Evolutionary conservation across 257 asterid species (phyloP).

Genomic region (Fraxinus quadrangulata): DNA sequence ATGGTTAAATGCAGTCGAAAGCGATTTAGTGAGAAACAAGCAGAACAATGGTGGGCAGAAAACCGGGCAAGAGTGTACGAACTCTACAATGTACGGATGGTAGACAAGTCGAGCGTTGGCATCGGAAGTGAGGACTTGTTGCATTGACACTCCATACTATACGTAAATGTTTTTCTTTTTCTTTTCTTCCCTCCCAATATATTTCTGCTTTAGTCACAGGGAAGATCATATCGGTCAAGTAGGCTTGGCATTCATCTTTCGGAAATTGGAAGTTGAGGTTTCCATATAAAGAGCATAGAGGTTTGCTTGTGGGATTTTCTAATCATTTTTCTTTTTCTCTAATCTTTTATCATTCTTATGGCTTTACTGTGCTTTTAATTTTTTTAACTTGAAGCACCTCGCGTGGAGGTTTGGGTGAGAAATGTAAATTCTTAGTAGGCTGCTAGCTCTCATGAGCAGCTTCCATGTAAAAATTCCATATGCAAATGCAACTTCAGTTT

Average conservation of each 20-base stretch:
- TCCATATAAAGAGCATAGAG: constrained; percentile 31
- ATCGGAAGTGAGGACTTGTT: constrained; percentile 59
- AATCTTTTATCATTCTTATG: constrained; percentile 32
- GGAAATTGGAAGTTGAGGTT: constrained; percentile 33
- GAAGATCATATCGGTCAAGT: constrained; percentile 27
- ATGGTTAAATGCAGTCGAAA: constrained; percentile 79
- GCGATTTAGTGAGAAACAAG: constrained; percentile 81
- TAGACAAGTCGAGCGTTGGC: constrained; percentile 56
- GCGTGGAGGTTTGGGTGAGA: constrained; percentile 50
- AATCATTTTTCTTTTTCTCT: constrained; percentile 8
- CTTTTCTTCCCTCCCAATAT: constrained; percentile 7
- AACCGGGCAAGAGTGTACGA: constrained; percentile 43
- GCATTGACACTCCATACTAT: constrained; percentile 35
- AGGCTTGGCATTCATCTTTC: constrained; percentile 38
- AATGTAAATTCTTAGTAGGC: constrained; percentile 52
- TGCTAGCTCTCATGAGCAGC: constrained; percentile 50
- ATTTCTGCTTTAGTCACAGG: constrained; percentile 34
- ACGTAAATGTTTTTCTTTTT: constrained; percentile 29
- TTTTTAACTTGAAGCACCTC: constrained; percentile 27
- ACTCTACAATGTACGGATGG: constrained; percentile 53
- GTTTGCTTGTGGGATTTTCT: constrained; percentile 34
- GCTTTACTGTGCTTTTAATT: constrained; percentile 36
- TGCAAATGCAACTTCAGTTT: constrained; percentile 41
- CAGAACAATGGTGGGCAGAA: constrained; percentile 87
- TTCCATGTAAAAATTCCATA: constrained; percentile 63